A percentile compares a stretch with the other conserved stretches of the same genome.
Conservation (phyloP, 257 asterid genomes). For the Datura wrightii region DNA sequence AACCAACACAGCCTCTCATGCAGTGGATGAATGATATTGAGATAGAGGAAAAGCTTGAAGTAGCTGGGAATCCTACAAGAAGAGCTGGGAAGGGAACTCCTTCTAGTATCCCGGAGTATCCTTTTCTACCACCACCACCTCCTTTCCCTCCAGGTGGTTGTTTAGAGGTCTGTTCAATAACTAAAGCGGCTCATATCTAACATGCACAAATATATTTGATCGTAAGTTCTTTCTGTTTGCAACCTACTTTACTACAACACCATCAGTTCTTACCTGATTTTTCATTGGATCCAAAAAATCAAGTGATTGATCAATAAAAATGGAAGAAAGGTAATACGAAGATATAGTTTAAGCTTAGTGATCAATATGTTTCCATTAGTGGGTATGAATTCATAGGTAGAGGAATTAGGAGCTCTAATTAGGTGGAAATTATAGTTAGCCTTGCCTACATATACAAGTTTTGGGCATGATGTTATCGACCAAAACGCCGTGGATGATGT, state of each 20-base stretch:
- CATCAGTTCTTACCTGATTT: background rate
- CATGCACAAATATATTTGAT: background rate
- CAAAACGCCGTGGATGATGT: background rate
- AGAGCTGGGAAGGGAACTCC: conserved; percentile 44
- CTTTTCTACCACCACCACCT: conserved; percentile 71
- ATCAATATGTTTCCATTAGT: background rate
- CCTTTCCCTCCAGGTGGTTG: conserved; percentile 59
- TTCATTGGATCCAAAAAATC: background rate
- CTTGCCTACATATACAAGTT: background rate
- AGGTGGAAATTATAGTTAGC: background rate
- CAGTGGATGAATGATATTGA: conserved; percentile 71
- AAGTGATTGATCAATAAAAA: background rate
- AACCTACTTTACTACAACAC: background rate
- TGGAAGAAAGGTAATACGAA: background rate
- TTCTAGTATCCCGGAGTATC: conserved; percentile 35
- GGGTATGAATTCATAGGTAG: too few relatives aligned
- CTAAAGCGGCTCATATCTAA: background rate
- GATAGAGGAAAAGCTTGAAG: conserved; percentile 55
- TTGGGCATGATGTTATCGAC: background rate
- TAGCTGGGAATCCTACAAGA: conserved; percentile 37
- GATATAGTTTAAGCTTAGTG: conserved; percentile 58
- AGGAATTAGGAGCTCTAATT: too few relatives aligned
- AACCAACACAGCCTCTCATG: conserved; percentile 88
- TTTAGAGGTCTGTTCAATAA: conserved; percentile 55
- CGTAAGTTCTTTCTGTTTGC: background rate